A percentile compares a stretch with the other conserved stretches of the same genome.
phyloP scores from a whole-genome alignment of 176 grass and related monocot genomes.

The Thalia dealbata region DNA sequence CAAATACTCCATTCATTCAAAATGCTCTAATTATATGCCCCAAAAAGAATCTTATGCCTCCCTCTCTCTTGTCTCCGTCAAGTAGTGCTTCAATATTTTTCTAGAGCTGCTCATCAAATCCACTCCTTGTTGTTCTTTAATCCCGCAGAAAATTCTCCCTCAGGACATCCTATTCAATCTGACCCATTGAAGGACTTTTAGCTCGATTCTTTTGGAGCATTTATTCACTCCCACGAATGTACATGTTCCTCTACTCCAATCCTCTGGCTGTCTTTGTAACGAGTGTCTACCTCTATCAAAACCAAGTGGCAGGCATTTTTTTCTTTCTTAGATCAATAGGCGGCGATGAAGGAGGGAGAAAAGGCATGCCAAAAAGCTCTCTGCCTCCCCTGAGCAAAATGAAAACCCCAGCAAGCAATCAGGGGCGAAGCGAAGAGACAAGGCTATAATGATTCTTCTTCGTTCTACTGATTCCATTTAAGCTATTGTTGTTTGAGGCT shows the following conservation, averaged over 20 bases:
- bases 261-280: not conserved
- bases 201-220: conserved; percentile 13
- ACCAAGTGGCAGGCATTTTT: conserved; percentile 12
- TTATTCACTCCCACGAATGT: not conserved
- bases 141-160: conserved; percentile 14
- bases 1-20: not conserved
- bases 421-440: not conserved
- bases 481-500: conserved; percentile 28
- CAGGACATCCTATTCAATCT: conserved; percentile 29
- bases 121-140: not conserved
- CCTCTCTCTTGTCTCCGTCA: not conserved
- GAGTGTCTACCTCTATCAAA: not conserved
- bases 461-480: conserved; percentile 19
- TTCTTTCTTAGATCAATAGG: not conserved
- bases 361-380: not conserved
- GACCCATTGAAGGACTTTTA: conserved; percentile 23
- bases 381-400: not conserved
- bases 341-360: not conserved
- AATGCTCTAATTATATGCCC: not conserved
- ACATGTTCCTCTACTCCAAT: not conserved
- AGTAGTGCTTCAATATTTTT: not conserved
- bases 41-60: not conserved
- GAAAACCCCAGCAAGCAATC: not conserved
- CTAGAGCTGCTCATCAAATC: not conserved
- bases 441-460: not conserved